phyloP scores from a whole-genome alignment of 148 eudicot species.

The Cornus florida region DNA sequence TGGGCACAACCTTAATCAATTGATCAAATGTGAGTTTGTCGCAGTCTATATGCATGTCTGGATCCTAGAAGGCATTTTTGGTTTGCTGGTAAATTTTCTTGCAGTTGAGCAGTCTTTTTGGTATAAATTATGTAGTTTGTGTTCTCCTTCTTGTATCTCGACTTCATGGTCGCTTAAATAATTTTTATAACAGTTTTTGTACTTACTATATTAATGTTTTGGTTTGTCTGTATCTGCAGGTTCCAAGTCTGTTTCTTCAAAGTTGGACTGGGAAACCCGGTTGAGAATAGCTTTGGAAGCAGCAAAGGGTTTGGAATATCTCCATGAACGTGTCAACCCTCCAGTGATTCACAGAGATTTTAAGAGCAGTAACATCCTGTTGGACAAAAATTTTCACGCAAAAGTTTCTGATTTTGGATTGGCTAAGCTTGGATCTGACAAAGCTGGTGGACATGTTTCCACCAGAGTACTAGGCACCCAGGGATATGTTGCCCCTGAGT shows the following conservation, averaged over 20 bases:
- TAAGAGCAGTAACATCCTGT: slow-evolving; percentile 91
- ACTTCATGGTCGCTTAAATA: not conserved
- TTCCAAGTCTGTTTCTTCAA: slow-evolving; percentile 45
- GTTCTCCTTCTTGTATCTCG: not conserved
- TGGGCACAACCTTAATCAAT: too few species aligned
- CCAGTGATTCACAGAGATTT: slow-evolving; percentile 97
- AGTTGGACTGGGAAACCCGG: slow-evolving; percentile 80
- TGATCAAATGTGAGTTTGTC: too few species aligned
- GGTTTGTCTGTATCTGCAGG: slow-evolving; percentile 32
- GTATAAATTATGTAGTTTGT: not conserved
- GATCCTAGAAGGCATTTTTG: too few species aligned
- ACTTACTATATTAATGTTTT: not conserved
- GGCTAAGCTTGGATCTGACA: slow-evolving; percentile 94
- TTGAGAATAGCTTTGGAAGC: slow-evolving; percentile 86
- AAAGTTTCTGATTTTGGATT: slow-evolving; percentile 97
- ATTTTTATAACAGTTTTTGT: not conserved
- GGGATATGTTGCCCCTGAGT: slow-evolving; percentile 99
- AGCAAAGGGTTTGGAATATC: slow-evolving; percentile 95
- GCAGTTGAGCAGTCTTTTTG: not conserved
- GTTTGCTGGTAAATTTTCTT: too few species aligned
- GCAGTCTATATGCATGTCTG: too few species aligned
- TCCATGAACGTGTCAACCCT: slow-evolving; percentile 88
- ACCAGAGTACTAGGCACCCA: slow-evolving; percentile 95
- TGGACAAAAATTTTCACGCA: slow-evolving; percentile 82
- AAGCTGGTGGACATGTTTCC: slow-evolving; percentile 93